Conservation (phyloP, 352 stramenopile genomes). For the Pythium myriotylum region DNA sequence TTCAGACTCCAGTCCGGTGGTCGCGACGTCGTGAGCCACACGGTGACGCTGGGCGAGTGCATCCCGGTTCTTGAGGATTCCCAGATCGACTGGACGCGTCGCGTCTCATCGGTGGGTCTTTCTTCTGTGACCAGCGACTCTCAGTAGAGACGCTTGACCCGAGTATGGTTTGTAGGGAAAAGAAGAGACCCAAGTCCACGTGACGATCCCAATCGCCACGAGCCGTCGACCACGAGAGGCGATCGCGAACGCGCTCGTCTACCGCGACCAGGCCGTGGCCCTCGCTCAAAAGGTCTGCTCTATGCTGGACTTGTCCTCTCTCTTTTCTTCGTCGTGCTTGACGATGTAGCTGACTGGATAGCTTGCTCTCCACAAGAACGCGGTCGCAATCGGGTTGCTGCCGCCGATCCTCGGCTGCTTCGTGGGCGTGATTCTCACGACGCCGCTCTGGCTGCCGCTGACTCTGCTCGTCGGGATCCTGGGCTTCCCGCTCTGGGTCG, state of each 20-base stretch:
- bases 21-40: conserved; percentile 35
- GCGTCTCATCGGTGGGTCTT: conserved; percentile 13
- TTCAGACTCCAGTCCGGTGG: conserved; percentile 42
- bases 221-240: conserved; percentile 48
- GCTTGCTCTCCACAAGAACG: conserved; percentile 67
- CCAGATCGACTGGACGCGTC: conserved; percentile 38
- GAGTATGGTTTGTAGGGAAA: conserved; percentile 18
- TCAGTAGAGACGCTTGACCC: too few species aligned
- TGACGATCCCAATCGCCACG: conserved; percentile 43
- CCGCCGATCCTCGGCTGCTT: conserved; percentile 48
- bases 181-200: conserved; percentile 34
- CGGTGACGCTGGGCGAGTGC: conserved; percentile 46
- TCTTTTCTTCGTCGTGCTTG: too few species aligned
- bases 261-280: conserved; percentile 40
- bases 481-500: conserved; percentile 63
- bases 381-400: conserved; percentile 49
- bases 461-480: conserved; percentile 57
- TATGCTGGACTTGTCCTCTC: too few species aligned
- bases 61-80: conserved; percentile 51
- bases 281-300: conserved; percentile 44
- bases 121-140: too few species aligned
- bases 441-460: conserved; percentile 62
- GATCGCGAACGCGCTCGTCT: conserved; percentile 38
- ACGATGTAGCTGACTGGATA: conserved; percentile 17
- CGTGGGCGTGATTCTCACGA: conserved; percentile 44